Base-by-base conservation (phyloP, 805 yeast genomes). In the Yamadazyma scolyti region DNA sequence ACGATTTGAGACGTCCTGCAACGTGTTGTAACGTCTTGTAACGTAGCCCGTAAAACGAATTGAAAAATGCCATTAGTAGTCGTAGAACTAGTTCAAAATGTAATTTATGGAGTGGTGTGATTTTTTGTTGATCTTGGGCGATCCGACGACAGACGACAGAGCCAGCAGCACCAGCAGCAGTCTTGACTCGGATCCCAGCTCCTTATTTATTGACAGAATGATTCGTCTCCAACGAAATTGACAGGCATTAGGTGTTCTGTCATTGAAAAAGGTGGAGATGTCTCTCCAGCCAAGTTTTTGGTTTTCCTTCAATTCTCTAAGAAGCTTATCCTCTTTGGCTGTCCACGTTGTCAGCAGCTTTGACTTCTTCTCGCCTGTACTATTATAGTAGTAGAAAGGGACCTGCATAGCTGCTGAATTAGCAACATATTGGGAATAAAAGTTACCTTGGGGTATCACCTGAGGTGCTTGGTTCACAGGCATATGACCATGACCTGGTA, bases 211-310 rank as follows among this genome's bases (percentile, higher is more conserved):
- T 7, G 46, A 33, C 17, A 27, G 25, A 4, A 69, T 66, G 12
- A 71, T 58, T 40, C 95, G 60, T 54, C 95, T 72, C 95, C 95
- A 86, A 45, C 95, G 73, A 51, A 84, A 84, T 58, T 84, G 94
- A 47, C 95, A 84, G 2, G 94, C 94, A 51, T 84, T 86, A 21
- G 94, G 88, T 2, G 95, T 86, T 50, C 95, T 65, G 52, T 81
- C 81, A 25, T 76, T 71, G 55, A 86, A 86, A 48, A 82, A 83
- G 20, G 79, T 70, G 1, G 93, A 80, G 30, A 86, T 85, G 43
- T 86, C 95, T 54, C 86, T 78, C 95, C 95, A 86, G 1, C 95
- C 95, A 44, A 85, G 68, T 52, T 82, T 83, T 52, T 79, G 84
- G 39, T 78, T 77, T 53, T 86, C 95, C 56, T 86, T 86, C 48